Base-by-base conservation (phyloP, 106 monocot genomes). In the Dendrobium nobile region DNA sequence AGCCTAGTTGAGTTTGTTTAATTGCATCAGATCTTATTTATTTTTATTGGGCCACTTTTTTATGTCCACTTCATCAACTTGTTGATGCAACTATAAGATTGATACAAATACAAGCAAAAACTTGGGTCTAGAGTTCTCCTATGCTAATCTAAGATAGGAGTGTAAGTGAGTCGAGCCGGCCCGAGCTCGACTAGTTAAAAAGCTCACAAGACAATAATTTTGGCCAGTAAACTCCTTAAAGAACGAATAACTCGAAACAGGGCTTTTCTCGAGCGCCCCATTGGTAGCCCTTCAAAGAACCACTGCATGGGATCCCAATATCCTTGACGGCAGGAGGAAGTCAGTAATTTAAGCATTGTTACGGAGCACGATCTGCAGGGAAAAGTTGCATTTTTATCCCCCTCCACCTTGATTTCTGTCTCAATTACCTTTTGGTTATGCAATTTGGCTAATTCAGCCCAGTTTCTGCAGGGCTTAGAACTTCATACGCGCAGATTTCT, bases 171-270 rank as follows among this genome's bases (percentile, higher is more conserved):
- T 3, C 37, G 37, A 37, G 37, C 37, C 37, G 3, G 37, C 37
- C 3, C 37, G 37, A 37, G 3, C 37, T 37, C 3, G 37, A 37
- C 37, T 37, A 37, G 37, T 31, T 31, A 31, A 31, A 31, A 31
- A 31, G 31, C 31, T 31, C 31, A 3, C 37, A 0, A 37, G 37
- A 37, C 27, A 27, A 27, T 27, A 27, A 27, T 16, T 27, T 54
- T 40, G 24, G 44, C 79, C 67, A 61, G 41, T 61, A 9, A 22
- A 28, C 65, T 51, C 77, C 84, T 87, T 56, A 88, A 48, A 10
- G 84, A 82, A 5, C 86, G 78, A 75, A 93, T 64, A 85, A 91
- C 67, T 42, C 88, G 84, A n/a, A 78, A 64, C 75, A 91, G 42
- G 5, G 56, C 80, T 67, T 47, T 37, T 83, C 59, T 20, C 48